A percentile compares a stretch with the other conserved stretches of the same genome.
Conservation (phyloP, 495 filamentous ascomycete species). For the Terfezia claveryi region DNA sequence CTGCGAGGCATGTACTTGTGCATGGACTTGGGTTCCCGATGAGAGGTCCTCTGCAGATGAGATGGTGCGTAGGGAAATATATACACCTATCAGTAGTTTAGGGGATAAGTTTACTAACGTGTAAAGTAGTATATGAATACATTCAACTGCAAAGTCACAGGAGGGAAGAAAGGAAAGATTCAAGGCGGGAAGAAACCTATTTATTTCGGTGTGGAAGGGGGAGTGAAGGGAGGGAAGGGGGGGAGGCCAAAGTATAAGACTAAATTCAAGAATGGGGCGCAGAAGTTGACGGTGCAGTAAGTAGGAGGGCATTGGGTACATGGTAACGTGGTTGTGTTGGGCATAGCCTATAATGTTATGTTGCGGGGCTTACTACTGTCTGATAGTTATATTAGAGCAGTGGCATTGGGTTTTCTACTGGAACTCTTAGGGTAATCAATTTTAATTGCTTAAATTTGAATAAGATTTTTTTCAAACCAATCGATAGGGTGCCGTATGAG, state of each 20-base stretch:
- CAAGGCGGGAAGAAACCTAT: background rate
- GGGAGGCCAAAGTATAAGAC: background rate
- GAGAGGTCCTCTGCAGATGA: background rate
- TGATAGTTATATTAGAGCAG: too few species aligned
- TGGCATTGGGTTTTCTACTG: too few species aligned
- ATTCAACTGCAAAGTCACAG: constrained; percentile 3
- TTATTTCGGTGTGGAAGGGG: constrained; percentile 1
- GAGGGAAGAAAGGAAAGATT: background rate
- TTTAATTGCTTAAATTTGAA: too few species aligned
- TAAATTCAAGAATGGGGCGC: background rate
- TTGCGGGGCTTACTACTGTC: too few species aligned
- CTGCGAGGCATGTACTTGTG: constrained; percentile 1
- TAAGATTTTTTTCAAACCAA: too few species aligned
- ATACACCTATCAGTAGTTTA: background rate
- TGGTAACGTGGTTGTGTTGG: too few species aligned
- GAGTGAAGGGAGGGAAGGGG: background rate
- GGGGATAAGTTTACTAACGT: too few species aligned
- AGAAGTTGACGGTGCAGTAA: background rate
- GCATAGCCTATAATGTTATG: too few species aligned
- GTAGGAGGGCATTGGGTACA: too few species aligned
- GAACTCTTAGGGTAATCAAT: too few species aligned
- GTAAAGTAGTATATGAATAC: constrained; percentile 2
- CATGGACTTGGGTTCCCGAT: constrained; percentile 2
- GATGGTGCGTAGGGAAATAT: background rate
- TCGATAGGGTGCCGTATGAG: too few species aligned